Evolutionary conservation across 2,329 filamentous ascomycete species (phyloP), one percentile per base, ranked within the genome.

Genomic region (Monilinia fructigena): DNA sequence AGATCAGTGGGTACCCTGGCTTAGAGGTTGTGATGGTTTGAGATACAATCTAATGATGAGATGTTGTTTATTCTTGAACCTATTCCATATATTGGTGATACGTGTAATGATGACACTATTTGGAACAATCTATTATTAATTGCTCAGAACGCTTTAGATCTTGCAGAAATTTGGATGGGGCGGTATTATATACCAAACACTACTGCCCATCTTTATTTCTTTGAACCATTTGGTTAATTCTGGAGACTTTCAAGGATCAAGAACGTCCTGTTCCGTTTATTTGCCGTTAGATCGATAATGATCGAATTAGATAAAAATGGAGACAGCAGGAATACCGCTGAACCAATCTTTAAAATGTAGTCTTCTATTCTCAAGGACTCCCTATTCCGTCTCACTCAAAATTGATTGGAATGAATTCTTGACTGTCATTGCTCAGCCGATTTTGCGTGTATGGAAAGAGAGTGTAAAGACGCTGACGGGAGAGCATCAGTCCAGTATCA

Each of bases 201-300:
- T 5, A 6, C 1, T 3, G 31, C 31, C 5, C 31, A 35, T 18
- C 20, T 14, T 38, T 16, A 40, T 11, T 3, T 7, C n/a, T 40
- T 55, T 0, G 35, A 7, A n/a, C 20, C 3, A 40, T 40, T 40
- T 55, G 20, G 12, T 11, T 18, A 8, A 1, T n/a, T 3, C 38
- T 23, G 45, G 2, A 63, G 20, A 3, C 45, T 52, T 7, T 11
- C 12, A 53, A 54, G 60, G 60, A 63, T 42, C 18, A n/a, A 54
- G 38, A 63, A 23, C 60, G 48, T 2, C 60, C 48, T 35, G 26
- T 63, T 26, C 23, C 53, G 20, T 62, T 42, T 54, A 23, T 63
- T 16, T 63, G 48, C 8, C 50, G 54, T 42, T 63, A n/a, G 2
- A 35, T 63, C n/a, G 56, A 26, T 42, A 31, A 60, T 60, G 42